Percentiles rank a stretch among this genome's conserved stretches.
These are phyloP conservation scores for Colletotrichum falcatum DNA, from an alignment of 2,329 filamentous ascomycete species.

Conservation along the genomic window DNA sequence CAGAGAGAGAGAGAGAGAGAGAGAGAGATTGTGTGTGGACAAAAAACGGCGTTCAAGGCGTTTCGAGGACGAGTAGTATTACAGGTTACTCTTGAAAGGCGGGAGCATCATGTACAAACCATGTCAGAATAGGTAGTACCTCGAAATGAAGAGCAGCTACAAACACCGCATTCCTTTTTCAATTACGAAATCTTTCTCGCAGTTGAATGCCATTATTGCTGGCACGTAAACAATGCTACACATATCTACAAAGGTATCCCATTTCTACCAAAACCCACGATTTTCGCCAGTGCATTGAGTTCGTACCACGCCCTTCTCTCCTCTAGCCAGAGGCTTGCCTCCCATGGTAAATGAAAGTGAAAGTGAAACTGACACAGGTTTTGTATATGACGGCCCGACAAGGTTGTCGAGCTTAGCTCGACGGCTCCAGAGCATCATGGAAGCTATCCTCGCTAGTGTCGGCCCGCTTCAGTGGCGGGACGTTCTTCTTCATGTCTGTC, in stretches of 20 bases:
- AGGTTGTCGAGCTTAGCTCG: slow-evolving; percentile 21
- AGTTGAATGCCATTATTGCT: slow-evolving; percentile 36
- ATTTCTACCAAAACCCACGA: slow-evolving; percentile 35
- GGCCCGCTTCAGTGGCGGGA: slow-evolving; percentile 47
- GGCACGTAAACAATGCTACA: slow-evolving; percentile 30
- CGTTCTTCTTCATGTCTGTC: slow-evolving; percentile 61
- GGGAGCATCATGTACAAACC: slow-evolving; percentile 25
- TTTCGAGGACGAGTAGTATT: slow-evolving; percentile 15
- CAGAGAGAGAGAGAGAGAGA: slow-evolving; percentile 2
- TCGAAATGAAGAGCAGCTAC: slow-evolving; percentile 15
- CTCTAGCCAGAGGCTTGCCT: slow-evolving; percentile 25
- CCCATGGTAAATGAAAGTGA: slow-evolving; percentile 36
- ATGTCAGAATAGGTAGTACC: slow-evolving; percentile 12
- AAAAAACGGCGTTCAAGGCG: slow-evolving; percentile 33
- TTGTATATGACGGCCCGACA: background rate
- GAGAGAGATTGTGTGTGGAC: background rate
- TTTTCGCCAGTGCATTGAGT: slow-evolving; percentile 37
- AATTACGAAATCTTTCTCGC: background rate
- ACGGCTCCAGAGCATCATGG: slow-evolving; percentile 53
- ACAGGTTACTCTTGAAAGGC: slow-evolving; percentile 10
- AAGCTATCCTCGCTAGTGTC: slow-evolving; percentile 55
- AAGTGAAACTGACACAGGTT: slow-evolving; percentile 1
- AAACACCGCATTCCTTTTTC: background rate
- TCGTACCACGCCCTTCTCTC: background rate
- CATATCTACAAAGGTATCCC: slow-evolving; percentile 40